These are phyloP conservation scores for Arctostaphylos glauca DNA, from an alignment of 148 eudicot genomes.

Conservation along the genomic window DNA sequence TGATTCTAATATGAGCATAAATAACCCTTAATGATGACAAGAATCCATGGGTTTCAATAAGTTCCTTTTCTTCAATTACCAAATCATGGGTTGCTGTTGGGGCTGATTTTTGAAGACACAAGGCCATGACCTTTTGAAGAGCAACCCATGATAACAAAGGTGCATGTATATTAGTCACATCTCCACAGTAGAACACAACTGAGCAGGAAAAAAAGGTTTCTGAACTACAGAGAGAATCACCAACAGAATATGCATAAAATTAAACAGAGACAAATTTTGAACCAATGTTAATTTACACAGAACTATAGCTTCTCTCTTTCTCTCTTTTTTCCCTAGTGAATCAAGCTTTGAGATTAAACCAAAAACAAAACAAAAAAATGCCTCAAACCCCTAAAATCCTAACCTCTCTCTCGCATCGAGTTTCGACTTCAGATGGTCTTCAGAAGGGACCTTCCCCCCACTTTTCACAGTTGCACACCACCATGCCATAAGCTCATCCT, in stretches of 20 bases:
- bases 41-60: no score
- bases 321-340: background rate
- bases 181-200: background rate
- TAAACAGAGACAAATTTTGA: background rate
- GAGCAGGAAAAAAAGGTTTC: background rate
- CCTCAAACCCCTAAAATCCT: slow-evolving; percentile 30
- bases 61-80: no score
- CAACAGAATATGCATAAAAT: background rate
- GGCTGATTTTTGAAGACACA: no score
- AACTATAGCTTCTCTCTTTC: background rate
- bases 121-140: background rate
- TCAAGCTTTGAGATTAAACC: background rate
- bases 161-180: background rate
- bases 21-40: no score
- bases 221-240: background rate
- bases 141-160: background rate
- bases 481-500: slow-evolving; percentile 62
- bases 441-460: slow-evolving; percentile 46
- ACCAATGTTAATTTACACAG: background rate
- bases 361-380: background rate
- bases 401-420: slow-evolving; percentile 30
- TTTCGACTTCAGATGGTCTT: slow-evolving; percentile 37
- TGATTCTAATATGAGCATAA: no score
- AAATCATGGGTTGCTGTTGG: no score
- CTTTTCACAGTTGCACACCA: slow-evolving; percentile 36